A percentile compares a stretch with the other conserved stretches of the same genome.
Evolutionary conservation across 225 moss, liverwort and hornwort genomes (phyloP).

Genomic region (Anthoceros angustus): DNA sequence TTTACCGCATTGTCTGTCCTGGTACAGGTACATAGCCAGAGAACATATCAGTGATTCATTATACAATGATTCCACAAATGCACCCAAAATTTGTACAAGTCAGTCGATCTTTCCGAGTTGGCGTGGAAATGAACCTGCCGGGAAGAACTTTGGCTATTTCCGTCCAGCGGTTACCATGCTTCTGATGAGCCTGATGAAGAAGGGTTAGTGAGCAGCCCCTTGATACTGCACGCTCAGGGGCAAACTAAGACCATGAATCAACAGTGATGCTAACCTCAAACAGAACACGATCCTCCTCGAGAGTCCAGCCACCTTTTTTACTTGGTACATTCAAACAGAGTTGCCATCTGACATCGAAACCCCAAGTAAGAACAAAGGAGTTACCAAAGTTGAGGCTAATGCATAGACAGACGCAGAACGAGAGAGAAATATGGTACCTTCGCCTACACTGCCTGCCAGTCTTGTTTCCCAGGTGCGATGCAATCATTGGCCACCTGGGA

Average conservation of each 20-base stretch:
- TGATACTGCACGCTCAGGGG: too few relatives aligned
- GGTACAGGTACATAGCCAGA: not conserved
- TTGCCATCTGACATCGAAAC: slow-evolving; percentile 22
- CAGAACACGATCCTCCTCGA: slow-evolving; percentile 29
- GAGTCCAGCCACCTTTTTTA: slow-evolving; percentile 33
- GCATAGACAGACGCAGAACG: not conserved
- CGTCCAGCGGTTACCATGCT: slow-evolving; percentile 35
- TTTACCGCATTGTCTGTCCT: slow-evolving; percentile 42
- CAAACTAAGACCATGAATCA: not conserved
- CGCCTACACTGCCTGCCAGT: slow-evolving; percentile 37
- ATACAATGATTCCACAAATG: too few relatives aligned
- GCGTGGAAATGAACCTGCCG: slow-evolving; percentile 19
- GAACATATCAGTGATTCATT: not conserved
- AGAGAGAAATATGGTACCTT: slow-evolving; percentile 7
- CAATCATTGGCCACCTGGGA: slow-evolving; percentile 32
- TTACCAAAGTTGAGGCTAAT: not conserved
- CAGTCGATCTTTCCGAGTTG: not conserved
- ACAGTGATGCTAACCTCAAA: slow-evolving; percentile 14
- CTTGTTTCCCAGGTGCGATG: slow-evolving; percentile 22
- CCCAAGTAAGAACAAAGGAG: not conserved
- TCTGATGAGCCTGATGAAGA: slow-evolving; percentile 20
- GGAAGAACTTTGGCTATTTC: slow-evolving; percentile 35
- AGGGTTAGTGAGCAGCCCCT: not conserved
- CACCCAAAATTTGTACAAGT: not conserved
- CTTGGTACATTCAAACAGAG: slow-evolving; percentile 32